Conservation (phyloP, 176 grass and related monocot genomes). For the Lolium perenne region DNA sequence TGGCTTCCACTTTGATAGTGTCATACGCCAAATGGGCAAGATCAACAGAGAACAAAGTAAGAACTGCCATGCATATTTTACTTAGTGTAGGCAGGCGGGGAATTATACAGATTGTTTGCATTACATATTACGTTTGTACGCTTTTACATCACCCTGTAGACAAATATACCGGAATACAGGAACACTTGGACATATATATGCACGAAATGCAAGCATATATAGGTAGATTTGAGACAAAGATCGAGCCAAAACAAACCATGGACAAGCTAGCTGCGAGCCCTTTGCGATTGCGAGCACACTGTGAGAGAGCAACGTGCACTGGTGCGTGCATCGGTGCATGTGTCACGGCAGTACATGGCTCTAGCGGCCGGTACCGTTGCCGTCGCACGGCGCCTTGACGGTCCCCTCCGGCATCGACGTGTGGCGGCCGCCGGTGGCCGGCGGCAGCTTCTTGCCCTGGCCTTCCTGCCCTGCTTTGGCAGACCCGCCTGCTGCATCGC, state of each 20-base stretch:
- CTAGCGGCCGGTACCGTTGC: background rate
- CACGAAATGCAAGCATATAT: background rate
- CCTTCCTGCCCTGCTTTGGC: constrained; percentile 29
- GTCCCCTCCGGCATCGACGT: background rate
- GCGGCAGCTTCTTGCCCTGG: constrained; percentile 15
- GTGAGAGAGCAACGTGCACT: background rate
- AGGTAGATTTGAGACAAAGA: background rate
- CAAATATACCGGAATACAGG: background rate
- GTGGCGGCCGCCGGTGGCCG: background rate
- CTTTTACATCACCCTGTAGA: background rate
- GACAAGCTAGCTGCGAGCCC: background rate
- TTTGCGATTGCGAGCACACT: background rate
- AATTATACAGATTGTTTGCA: background rate
- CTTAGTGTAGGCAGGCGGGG: no score
- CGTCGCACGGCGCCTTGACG: constrained; percentile 5
- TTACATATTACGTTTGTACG: constrained; percentile 1
- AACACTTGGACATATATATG: background rate
- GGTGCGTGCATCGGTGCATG: background rate
- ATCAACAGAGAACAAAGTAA: background rate
- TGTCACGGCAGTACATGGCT: background rate
- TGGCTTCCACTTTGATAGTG: background rate
- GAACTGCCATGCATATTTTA: no score
- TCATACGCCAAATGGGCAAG: background rate
- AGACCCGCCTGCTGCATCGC: background rate
- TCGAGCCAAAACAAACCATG: background rate